phyloP scores from a whole-genome alignment of 2,329 filamentous ascomycete genomes.

The Ceratocystis alfenasii region DNA sequence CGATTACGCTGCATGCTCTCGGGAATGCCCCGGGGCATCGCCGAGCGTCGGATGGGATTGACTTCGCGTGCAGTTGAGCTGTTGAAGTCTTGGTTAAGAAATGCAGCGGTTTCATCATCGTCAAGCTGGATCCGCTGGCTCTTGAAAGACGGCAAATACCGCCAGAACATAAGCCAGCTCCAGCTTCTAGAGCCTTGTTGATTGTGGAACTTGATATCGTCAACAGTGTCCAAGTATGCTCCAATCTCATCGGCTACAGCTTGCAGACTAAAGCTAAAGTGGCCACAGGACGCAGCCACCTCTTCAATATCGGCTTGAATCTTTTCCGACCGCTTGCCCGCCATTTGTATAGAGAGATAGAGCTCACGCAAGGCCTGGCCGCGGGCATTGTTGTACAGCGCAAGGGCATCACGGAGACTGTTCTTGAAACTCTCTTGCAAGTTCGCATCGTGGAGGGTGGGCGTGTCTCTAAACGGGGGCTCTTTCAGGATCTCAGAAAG shows the following conservation, averaged over 20 bases:
- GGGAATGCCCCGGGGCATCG: constrained; percentile 45
- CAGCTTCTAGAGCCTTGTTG: constrained; percentile 53
- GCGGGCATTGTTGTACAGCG: constrained; percentile 64
- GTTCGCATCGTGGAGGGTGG: constrained; percentile 53
- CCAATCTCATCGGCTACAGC: constrained; percentile 86
- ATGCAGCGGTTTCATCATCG: constrained; percentile 18
- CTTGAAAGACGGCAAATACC: constrained; percentile 24
- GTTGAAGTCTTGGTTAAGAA: constrained; percentile 15
- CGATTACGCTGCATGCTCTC: constrained; percentile 40
- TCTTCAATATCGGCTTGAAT: constrained; percentile 91
- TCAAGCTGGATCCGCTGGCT: constrained; percentile 20
- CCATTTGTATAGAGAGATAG: constrained; percentile 67
- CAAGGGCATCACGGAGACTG: constrained; percentile 69
- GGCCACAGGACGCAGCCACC: constrained; percentile 91
- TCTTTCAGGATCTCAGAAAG: constrained; percentile 80
- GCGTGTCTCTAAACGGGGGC: constrained; percentile 62
- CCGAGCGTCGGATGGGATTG: constrained; percentile 25
- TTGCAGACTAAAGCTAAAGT: constrained; percentile 85
- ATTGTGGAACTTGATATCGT: constrained; percentile 46
- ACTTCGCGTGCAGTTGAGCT: constrained; percentile 15
- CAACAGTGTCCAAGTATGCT: constrained; percentile 67
- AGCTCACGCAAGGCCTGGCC: constrained; percentile 64
- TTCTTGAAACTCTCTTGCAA: constrained; percentile 69
- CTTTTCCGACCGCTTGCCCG: constrained; percentile 54
- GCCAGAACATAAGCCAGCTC: constrained; percentile 82